These are phyloP conservation scores for Penicillium ochrochloron DNA, from an alignment of 495 filamentous ascomycete genomes.

Conservation along the genomic window DNA sequence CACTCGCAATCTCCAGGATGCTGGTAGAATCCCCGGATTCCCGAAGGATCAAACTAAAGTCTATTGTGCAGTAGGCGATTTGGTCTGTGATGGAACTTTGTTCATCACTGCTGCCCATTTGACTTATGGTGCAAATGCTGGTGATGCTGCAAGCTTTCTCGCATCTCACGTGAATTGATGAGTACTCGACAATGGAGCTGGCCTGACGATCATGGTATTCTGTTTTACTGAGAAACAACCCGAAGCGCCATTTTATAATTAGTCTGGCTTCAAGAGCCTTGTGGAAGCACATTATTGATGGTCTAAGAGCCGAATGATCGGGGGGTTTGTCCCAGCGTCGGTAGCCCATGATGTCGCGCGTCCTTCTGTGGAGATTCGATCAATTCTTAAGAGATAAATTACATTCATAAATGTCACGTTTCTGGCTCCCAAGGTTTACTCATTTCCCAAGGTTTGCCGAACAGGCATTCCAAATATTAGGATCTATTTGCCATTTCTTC, in stretches of 20 bases:
- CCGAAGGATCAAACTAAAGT: slow-evolving; percentile 1
- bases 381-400: not conserved
- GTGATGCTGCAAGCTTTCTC: not conserved
- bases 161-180: not conserved
- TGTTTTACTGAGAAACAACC: not conserved
- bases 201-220: not conserved
- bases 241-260: not conserved
- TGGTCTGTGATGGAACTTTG: not conserved
- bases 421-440: not conserved
- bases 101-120: not conserved
- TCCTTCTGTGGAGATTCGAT: not conserved
- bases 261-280: not conserved
- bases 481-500: not conserved
- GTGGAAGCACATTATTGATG: not conserved
- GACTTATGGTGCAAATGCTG: not conserved
- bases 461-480: no score
- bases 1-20: not conserved
- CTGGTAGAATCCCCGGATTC: not conserved
- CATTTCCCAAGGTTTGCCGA: no score
- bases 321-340: not conserved
- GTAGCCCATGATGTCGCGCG: not conserved
- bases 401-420: not conserved
- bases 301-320: not conserved
- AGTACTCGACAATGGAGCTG: not conserved
- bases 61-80: not conserved